Conservation (phyloP, 345 rosid genomes). For the Noccaea caerulescens region DNA sequence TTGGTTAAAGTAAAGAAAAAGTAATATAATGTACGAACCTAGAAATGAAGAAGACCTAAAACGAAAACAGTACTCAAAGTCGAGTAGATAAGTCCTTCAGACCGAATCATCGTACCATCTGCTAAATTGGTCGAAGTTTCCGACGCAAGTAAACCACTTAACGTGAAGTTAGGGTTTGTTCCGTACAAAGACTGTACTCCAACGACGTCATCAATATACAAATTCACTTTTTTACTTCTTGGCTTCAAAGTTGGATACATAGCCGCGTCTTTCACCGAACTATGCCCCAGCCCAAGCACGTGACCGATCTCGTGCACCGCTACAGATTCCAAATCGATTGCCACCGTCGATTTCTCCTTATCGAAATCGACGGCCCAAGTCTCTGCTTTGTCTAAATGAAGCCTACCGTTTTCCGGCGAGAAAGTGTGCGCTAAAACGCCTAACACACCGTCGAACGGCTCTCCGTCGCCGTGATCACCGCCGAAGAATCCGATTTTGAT, state of each 20-base stretch:
- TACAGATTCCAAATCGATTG: constrained; percentile 85
- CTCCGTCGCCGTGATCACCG: constrained; percentile 92
- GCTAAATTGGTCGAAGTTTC: constrained; percentile 60
- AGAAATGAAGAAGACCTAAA: constrained; percentile 21
- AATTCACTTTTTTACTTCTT: constrained; percentile 59
- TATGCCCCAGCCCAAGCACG: constrained; percentile 70
- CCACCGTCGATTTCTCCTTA: constrained; percentile 60
- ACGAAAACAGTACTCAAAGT: constrained; percentile 22
- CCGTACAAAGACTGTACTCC: constrained; percentile 84
- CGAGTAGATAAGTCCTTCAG: constrained; percentile 28
- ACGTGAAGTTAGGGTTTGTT: constrained; percentile 68
- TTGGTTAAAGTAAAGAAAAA: background rate
- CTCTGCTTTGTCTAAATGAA: constrained; percentile 80
- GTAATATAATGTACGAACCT: constrained; percentile 1
- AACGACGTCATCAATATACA: constrained; percentile 62
- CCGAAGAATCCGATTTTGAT: constrained; percentile 75
- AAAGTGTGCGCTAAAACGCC: constrained; percentile 83
- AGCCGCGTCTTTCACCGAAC: constrained; percentile 67
- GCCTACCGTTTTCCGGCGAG: constrained; percentile 78
- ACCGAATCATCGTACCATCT: constrained; percentile 37
- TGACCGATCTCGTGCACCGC: constrained; percentile 91
- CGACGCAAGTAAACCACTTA: constrained; percentile 60
- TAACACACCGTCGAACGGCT: constrained; percentile 82
- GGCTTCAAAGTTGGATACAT: constrained; percentile 93
- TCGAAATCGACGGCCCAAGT: constrained; percentile 81